A percentile compares a stretch with the other conserved stretches of the same genome.
Conservation (phyloP, 2,329 filamentous ascomycete species). For the Lecanicillium sp. region DNA sequence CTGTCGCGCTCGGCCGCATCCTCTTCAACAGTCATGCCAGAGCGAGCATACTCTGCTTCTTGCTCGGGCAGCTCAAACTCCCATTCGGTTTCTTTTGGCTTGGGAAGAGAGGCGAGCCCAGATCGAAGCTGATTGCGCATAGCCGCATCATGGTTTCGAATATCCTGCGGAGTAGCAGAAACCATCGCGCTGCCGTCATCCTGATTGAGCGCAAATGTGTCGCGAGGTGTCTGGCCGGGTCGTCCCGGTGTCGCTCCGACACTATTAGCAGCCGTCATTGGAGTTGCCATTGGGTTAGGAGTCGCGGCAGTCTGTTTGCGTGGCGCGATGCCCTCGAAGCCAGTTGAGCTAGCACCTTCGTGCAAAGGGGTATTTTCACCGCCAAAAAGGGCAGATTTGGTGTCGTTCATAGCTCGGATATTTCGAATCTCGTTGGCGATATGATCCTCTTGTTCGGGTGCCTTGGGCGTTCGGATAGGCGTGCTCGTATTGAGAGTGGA, state of each 20-base stretch:
- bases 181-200: constrained; percentile 60
- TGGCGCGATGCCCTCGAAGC: constrained; percentile 78
- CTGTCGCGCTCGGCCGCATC: constrained; percentile 67
- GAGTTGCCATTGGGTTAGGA: constrained; percentile 91
- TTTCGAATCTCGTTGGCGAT: constrained; percentile 96
- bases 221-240: constrained; percentile 76
- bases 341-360: constrained; percentile 73
- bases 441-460: constrained; percentile 85
- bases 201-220: constrained; percentile 76
- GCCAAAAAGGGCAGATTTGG: constrained; percentile 84
- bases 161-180: constrained; percentile 68
- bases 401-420: constrained; percentile 84
- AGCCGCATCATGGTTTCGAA: constrained; percentile 62
- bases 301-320: constrained; percentile 77
- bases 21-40: constrained; percentile 43
- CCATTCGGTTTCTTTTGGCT: constrained; percentile 89
- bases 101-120: constrained; percentile 75
- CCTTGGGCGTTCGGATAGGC: constrained; percentile 86
- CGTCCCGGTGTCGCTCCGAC: constrained; percentile 60
- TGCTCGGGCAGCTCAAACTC: constrained; percentile 89
- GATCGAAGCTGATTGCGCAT: constrained; percentile 60
- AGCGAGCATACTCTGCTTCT: constrained; percentile 47
- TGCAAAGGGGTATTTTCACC: constrained; percentile 88
- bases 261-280: constrained; percentile 58
- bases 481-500: constrained; percentile 70